Evolutionary conservation across 179 eudicot species (phyloP).

Genomic region (Heliamphora pulchella): DNA sequence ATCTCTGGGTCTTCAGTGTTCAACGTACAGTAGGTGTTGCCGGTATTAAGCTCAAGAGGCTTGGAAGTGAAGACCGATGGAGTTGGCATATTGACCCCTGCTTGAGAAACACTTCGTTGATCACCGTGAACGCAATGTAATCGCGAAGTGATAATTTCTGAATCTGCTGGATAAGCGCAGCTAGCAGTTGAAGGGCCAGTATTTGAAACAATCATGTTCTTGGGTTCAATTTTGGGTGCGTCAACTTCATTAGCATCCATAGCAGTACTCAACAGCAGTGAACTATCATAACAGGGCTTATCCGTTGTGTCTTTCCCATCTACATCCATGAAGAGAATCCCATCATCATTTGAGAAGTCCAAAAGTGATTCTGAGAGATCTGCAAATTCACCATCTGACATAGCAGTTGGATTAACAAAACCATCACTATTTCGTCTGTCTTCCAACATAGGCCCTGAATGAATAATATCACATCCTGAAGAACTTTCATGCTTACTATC

Average conservation of each 20-base stretch:
- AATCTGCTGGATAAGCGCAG: constrained; percentile 16
- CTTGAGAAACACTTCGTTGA: constrained; percentile 15
- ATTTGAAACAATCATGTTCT: constrained; percentile 13
- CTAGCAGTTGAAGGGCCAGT: constrained; percentile 2
- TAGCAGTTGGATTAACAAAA: constrained; percentile 23
- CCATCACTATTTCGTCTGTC: constrained; percentile 14
- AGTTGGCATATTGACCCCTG: constrained; percentile 20
- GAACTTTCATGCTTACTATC: constrained; percentile 19
- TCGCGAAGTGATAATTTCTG: constrained; percentile 14
- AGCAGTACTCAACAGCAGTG: constrained; percentile 17
- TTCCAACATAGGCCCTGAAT: constrained; percentile 14
- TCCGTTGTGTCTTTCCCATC: constrained; percentile 28
- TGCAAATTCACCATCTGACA: constrained; percentile 30
- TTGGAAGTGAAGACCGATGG: constrained; percentile 17
- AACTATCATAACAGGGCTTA: constrained; percentile 19
- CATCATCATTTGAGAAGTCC: constrained; percentile 39
- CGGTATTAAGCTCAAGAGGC: constrained; percentile 18
- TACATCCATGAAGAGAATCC: constrained; percentile 26
- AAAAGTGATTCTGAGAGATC: constrained; percentile 40
- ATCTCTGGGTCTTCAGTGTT: constrained; percentile 51
- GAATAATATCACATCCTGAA: constrained; percentile 9
- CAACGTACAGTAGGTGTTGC: constrained; percentile 27
- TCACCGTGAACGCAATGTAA: constrained; percentile 14
- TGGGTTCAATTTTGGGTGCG: constrained; percentile 18
- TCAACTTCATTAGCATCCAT: constrained; percentile 16